phyloP scores from a whole-genome alignment of 139 green algal species.

The Diplosphaera chodatii region DNA sequence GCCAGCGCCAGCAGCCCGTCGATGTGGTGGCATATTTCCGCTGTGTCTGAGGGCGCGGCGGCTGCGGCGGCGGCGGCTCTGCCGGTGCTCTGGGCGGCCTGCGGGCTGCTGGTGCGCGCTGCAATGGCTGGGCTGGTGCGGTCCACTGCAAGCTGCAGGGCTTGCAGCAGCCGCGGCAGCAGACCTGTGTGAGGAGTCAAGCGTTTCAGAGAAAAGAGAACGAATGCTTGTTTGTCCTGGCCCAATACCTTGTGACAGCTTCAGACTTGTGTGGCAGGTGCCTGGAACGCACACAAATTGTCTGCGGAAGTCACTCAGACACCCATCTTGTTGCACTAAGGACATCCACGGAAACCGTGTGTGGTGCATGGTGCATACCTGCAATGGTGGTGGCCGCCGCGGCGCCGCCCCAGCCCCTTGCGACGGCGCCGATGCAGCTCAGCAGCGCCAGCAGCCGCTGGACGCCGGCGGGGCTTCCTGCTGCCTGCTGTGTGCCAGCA shows the following conservation, averaged over 20 bases:
- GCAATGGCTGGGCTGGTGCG: not conserved
- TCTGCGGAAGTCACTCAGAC: too few species aligned
- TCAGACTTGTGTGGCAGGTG: too few species aligned
- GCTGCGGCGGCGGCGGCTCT: not conserved
- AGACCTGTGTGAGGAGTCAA: too few species aligned
- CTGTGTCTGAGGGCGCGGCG: not conserved
- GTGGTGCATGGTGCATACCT: too few species aligned
- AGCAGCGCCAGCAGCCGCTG: not conserved
- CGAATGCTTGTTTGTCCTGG: too few species aligned
- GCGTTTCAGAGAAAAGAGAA: too few species aligned
- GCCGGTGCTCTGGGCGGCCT: not conserved
- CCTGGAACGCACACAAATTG: too few species aligned
- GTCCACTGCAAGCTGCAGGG: not conserved
- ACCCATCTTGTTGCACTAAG: too few species aligned
- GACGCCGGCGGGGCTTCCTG: not conserved
- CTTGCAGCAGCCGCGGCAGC: not conserved
- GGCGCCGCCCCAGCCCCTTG: not conserved
- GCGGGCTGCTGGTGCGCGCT: too few species aligned
- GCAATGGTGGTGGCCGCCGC: not conserved
- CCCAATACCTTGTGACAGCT: too few species aligned
- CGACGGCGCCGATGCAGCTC: not conserved
- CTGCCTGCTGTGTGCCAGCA: too few species aligned
- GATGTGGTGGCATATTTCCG: not conserved
- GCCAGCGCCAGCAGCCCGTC: constrained; percentile 18
- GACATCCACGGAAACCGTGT: too few species aligned